phyloP scores from a whole-genome alignment of 176 grass and related monocot genomes.

The Aegilops sharonensis region DNA sequence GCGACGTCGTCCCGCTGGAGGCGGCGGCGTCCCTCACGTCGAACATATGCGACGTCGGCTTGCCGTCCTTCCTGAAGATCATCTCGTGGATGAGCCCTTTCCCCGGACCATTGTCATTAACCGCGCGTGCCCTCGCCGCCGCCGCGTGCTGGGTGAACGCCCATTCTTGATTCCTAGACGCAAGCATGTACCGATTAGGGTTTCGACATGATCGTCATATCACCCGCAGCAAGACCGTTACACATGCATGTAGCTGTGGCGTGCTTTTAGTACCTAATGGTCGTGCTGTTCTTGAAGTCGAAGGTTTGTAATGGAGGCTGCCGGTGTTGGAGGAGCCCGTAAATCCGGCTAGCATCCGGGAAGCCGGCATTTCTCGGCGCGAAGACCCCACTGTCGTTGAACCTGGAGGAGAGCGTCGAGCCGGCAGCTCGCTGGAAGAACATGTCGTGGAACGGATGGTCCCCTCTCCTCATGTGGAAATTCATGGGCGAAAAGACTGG shows the following conservation, averaged over 20 bases:
- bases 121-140: constrained; percentile 10
- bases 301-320: constrained; percentile 50
- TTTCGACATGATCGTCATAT: constrained; percentile 9
- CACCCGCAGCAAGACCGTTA: not conserved
- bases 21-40: constrained; percentile 44
- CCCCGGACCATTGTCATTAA: constrained; percentile 33
- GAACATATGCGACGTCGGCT: constrained; percentile 46
- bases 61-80: constrained; percentile 65
- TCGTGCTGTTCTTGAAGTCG: constrained; percentile 56
- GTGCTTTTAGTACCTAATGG: constrained; percentile 52
- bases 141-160: constrained; percentile 47
- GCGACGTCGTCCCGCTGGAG: not conserved
- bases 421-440: constrained; percentile 56
- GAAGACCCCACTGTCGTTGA: constrained; percentile 42
- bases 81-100: constrained; percentile 76
- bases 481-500: constrained; percentile 84
- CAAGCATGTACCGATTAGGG: constrained; percentile 29
- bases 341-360: constrained; percentile 43
- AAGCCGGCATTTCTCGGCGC: constrained; percentile 29
- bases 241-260: not conserved
- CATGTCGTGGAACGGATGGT: constrained; percentile 66
- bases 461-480: constrained; percentile 80
- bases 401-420: constrained; percentile 30
- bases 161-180: constrained; percentile 64
- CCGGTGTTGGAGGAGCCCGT: constrained; percentile 42